Evolutionary conservation across 169 alveolate species (phyloP).

Genomic region (Neospora caninum): DNA sequence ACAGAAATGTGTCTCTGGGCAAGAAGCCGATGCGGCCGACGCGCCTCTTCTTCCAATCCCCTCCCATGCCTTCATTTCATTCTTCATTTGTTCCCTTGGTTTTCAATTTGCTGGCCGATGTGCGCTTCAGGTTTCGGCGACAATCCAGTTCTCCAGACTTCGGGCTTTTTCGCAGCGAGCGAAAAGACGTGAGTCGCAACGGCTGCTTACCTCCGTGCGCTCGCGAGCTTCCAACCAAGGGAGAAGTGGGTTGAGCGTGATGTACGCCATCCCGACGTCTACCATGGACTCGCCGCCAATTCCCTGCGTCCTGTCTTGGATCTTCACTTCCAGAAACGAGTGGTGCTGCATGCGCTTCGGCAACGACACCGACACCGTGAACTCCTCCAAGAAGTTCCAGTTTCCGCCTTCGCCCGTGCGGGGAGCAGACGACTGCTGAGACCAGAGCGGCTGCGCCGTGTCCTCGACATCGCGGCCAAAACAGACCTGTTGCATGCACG

Average conservation of each 20-base stretch:
- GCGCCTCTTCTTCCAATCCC: no score
- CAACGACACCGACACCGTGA: slow-evolving; percentile 75
- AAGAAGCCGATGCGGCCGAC: no score
- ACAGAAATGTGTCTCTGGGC: no score
- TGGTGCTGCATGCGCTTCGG: slow-evolving; percentile 90
- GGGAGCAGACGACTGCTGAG: slow-evolving; percentile 79
- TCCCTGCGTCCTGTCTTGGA: slow-evolving; percentile 57
- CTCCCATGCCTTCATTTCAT: no score
- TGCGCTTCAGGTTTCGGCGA: no score
- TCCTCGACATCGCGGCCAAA: slow-evolving; percentile 85
- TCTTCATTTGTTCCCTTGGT: no score
- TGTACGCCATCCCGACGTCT: slow-evolving; percentile 81
- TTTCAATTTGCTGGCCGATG: no score
- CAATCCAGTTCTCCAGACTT: no score
- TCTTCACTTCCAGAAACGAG: slow-evolving; percentile 78
- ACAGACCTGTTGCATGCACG: slow-evolving; percentile 66
- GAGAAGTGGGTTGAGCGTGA: slow-evolving; percentile 80
- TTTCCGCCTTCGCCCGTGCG: slow-evolving; percentile 74
- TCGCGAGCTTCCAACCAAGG: slow-evolving; percentile 85
- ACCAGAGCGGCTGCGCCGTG: slow-evolving; percentile 81
- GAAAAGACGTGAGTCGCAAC: no score
- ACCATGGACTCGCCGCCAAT: slow-evolving; percentile 65
- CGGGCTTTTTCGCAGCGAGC: no score
- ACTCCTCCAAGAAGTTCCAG: slow-evolving; percentile 75
- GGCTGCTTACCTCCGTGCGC: slow-evolving; percentile 64